Conservation (phyloP, 371 early-diverging fungal species). For the Funneliformis caledonium region DNA sequence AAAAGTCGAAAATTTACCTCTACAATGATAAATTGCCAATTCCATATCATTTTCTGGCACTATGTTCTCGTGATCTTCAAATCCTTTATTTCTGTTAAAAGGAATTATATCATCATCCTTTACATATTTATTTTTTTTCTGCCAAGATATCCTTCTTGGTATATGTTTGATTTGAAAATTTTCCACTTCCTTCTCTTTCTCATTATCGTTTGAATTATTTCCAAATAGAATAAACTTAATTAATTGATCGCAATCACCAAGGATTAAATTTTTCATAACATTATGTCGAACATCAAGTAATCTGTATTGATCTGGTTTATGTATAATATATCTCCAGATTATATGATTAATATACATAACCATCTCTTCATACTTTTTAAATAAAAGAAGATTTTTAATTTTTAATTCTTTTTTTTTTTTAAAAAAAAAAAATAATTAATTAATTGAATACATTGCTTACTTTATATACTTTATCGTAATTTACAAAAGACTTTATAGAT, state of each 20-base stretch:
- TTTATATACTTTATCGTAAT: not conserved
- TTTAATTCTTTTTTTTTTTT: no score
- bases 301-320: not conserved
- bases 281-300: not conserved
- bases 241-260: not conserved
- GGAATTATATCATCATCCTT: not conserved
- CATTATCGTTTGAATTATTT: not conserved
- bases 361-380: not conserved
- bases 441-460: not conserved
- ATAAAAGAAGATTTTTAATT: not conserved
- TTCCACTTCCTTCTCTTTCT: not conserved
- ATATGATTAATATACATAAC: not conserved
- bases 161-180: not conserved
- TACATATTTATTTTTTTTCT: not conserved
- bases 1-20: not conserved
- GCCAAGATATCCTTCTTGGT: not conserved
- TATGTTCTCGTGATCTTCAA: not conserved
- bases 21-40: not conserved
- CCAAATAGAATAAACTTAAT: not conserved
- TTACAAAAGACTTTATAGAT: not conserved
- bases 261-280: not conserved
- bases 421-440: not conserved
- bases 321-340: not conserved
- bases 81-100: not conserved
- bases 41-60: not conserved